Evolutionary conservation across 139 green algal species (phyloP).

Genomic region (Protoeuglena noctilucae): DNA sequence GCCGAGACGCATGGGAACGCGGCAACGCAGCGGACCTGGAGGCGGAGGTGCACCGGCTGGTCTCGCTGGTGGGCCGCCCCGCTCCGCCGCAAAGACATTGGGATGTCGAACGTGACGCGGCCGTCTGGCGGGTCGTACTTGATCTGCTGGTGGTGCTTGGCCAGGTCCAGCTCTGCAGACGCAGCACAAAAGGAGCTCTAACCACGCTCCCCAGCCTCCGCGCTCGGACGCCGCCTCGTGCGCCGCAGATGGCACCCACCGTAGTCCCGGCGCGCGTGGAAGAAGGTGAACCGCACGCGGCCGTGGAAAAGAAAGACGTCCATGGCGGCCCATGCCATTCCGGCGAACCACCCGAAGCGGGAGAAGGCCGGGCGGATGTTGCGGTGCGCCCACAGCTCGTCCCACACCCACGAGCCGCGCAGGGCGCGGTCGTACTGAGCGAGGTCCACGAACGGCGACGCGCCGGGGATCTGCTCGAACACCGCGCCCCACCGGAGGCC

Average conservation of each 20-base stretch:
- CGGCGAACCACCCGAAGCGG: too few relatives aligned
- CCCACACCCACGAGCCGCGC: conserved; percentile 16
- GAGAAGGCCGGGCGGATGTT: conserved; percentile 78
- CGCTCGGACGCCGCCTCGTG: neutral
- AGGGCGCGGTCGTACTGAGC: conserved; percentile 6
- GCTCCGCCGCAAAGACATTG: conserved; percentile 61
- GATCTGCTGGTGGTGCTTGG: conserved; percentile 16
- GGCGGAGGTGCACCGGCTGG: conserved; percentile 70
- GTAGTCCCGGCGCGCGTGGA: neutral
- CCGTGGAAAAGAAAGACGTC: conserved; percentile 16
- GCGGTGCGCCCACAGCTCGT: conserved; percentile 16
- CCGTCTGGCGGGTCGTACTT: conserved; percentile 71
- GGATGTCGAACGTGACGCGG: conserved; percentile 71
- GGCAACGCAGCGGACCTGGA: conserved; percentile 42
- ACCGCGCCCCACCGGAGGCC: neutral
- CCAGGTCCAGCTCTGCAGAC: conserved; percentile 29
- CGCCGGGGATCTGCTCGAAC: neutral
- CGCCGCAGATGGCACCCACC: conserved; percentile 14
- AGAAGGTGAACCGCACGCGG: conserved; percentile 21
- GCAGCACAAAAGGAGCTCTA: neutral
- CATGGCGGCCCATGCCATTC: neutral
- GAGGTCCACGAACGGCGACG: neutral
- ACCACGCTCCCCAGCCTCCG: neutral
- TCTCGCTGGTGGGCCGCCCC: conserved; percentile 91
- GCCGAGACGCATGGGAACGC: conserved; percentile 8